Evolutionary conservation across 164 flowering plant genomes (phyloP).

Genomic region (Piper longum): DNA sequence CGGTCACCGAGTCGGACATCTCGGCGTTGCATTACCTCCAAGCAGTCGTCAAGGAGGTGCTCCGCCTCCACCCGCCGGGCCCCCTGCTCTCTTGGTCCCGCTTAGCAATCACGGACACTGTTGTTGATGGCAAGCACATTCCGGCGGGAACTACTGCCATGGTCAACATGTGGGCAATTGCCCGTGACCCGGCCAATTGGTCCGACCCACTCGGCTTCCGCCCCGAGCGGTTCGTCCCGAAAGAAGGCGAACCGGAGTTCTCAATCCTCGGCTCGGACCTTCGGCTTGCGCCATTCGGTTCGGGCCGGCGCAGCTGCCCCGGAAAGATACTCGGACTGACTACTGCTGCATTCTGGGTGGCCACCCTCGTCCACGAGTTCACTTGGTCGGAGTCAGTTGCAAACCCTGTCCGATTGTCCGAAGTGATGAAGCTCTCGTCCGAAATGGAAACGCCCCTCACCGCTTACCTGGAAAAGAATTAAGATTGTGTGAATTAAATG

Average conservation of each 20-base stretch:
- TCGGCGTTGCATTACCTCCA: slow-evolving; percentile 24
- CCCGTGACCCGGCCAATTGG: slow-evolving; percentile 46
- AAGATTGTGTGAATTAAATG: not conserved
- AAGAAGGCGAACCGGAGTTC: slow-evolving; percentile 21
- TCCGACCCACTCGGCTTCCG: slow-evolving; percentile 34
- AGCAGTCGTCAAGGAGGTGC: slow-evolving; percentile 37
- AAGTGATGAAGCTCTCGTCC: slow-evolving; percentile 37
- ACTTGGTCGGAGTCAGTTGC: slow-evolving; percentile 22
- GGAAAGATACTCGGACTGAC: slow-evolving; percentile 51
- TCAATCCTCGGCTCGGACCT: slow-evolving; percentile 49
- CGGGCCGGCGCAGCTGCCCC: slow-evolving; percentile 59
- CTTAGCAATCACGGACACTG: slow-evolving; percentile 39
- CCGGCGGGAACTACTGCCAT: slow-evolving; percentile 78
- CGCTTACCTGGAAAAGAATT: slow-evolving; percentile 15
- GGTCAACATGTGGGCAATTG: slow-evolving; percentile 93
- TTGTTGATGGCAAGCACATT: slow-evolving; percentile 45
- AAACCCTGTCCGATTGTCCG: slow-evolving; percentile 32
- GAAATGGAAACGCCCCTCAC: slow-evolving; percentile 42
- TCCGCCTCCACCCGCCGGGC: slow-evolving; percentile 51
- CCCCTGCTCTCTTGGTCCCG: slow-evolving; percentile 57
- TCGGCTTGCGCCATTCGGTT: slow-evolving; percentile 67
- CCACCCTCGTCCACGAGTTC: slow-evolving; percentile 34
- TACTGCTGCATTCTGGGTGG: slow-evolving; percentile 52
- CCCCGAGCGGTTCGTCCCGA: slow-evolving; percentile 43
- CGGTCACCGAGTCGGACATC: slow-evolving; percentile 30